Evolutionary conservation across 1,139 yeast species (phyloP).

Genomic region (Geotrichum bryndzae): DNA sequence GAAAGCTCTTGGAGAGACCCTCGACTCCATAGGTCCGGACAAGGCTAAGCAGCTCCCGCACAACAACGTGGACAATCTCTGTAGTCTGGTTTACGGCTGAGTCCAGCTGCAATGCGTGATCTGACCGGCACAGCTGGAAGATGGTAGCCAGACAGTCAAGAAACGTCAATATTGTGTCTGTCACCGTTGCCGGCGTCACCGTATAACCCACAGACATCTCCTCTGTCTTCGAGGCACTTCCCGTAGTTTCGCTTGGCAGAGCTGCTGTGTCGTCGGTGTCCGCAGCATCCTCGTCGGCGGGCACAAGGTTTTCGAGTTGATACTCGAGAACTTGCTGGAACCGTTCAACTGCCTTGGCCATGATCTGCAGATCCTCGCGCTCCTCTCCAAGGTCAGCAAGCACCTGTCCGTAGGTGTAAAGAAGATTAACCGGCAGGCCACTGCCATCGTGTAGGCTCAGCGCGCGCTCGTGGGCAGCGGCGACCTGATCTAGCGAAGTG

Average conservation of each 20-base stretch:
- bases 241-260: constrained; percentile 4
- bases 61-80: neutral
- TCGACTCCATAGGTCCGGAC: neutral
- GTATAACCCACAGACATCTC: constrained; percentile 2
- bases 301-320: constrained; percentile 18
- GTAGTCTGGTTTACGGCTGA: neutral
- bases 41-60: neutral
- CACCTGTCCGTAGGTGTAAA: constrained; percentile 30
- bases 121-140: constrained; percentile 8
- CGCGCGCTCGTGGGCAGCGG: constrained; percentile 21
- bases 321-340: constrained; percentile 23
- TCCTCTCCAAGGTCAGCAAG: constrained; percentile 29
- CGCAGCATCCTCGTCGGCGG: constrained; percentile 5
- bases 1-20: neutral
- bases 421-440: constrained; percentile 22
- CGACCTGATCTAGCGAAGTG: constrained; percentile 16
- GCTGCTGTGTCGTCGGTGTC: neutral
- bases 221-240: constrained; percentile 5
- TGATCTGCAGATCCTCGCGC: constrained; percentile 18
- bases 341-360: constrained; percentile 21
- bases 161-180: constrained; percentile 14
- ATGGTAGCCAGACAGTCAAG: constrained; percentile 11
- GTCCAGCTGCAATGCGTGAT: constrained; percentile 3
- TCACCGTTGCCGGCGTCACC: constrained; percentile 9
- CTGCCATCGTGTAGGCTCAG: constrained; percentile 15